Percentiles rank a stretch among this genome's conserved stretches.
Evolutionary conservation across 1,139 yeast species (phyloP).

Genomic region (Suhomyces anneliseae): DNA sequence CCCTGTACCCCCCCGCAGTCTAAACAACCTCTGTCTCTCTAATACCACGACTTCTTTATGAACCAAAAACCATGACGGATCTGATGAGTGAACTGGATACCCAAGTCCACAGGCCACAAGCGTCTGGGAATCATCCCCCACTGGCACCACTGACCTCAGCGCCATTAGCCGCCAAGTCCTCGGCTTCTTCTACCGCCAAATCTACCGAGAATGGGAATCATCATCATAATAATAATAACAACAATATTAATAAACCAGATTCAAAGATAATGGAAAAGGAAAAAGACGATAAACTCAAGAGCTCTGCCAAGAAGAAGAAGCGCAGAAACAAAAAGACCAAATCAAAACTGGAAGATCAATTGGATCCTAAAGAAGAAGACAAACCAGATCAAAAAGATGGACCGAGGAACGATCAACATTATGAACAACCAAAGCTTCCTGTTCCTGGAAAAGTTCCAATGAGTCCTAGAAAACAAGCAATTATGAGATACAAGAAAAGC

Average conservation of each 20-base stretch:
- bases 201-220: no score
- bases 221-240: no score
- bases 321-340: conserved; percentile 4
- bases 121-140: background rate
- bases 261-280: background rate
- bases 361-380: background rate
- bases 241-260: background rate
- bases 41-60: background rate
- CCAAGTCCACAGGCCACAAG: background rate
- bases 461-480: conserved; percentile 44
- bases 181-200: no score
- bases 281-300: background rate
- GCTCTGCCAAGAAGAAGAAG: conserved; percentile 5
- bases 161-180: no score
- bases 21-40: background rate
- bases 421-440: background rate
- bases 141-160: background rate
- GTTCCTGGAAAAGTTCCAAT: conserved; percentile 6
- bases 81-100: background rate
- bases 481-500: conserved; percentile 39
- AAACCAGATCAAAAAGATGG: background rate
- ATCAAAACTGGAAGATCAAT: conserved; percentile 1
- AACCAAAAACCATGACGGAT: background rate
- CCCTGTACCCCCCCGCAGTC: background rate
- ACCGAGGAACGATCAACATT: background rate